phyloP scores from a whole-genome alignment of 345 rosid genomes.

The Eucalyptus marginata region DNA sequence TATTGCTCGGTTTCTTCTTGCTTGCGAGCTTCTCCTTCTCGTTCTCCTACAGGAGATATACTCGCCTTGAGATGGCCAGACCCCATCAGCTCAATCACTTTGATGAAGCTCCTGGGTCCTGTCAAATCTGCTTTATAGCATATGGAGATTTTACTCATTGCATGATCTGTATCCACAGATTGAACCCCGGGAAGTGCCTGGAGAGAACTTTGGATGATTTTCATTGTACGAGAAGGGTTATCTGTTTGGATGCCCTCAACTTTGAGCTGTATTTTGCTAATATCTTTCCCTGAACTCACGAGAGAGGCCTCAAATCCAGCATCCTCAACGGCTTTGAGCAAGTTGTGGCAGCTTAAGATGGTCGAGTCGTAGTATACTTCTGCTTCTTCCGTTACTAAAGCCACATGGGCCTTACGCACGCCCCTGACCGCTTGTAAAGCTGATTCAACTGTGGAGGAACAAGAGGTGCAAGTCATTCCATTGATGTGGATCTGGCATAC shows the following conservation, averaged over 20 bases:
- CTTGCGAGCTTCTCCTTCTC: slow-evolving; percentile 43
- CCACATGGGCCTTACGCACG: slow-evolving; percentile 60
- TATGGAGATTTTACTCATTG: slow-evolving; percentile 1
- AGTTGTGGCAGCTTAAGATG: slow-evolving; percentile 10
- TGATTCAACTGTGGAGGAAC: slow-evolving; percentile 64
- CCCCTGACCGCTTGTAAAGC: slow-evolving; percentile 48
- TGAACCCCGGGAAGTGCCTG: slow-evolving; percentile 72
- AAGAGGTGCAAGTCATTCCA: slow-evolving; percentile 86
- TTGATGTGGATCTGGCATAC: slow-evolving; percentile 53
- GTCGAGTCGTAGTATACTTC: slow-evolving; percentile 54
- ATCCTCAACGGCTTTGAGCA: slow-evolving; percentile 37
- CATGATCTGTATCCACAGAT: slow-evolving; percentile 12
- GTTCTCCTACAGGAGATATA: slow-evolving; percentile 44
- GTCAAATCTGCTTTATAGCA: slow-evolving; percentile 54
- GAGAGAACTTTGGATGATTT: slow-evolving; percentile 37
- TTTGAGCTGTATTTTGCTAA: slow-evolving; percentile 53
- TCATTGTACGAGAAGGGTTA: slow-evolving; percentile 11
- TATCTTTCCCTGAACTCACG: slow-evolving; percentile 53
- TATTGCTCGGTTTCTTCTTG: slow-evolving; percentile 50
- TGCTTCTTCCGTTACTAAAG: slow-evolving; percentile 83
- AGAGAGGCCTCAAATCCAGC: slow-evolving; percentile 65
- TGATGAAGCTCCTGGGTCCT: slow-evolving; percentile 65
- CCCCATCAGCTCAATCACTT: slow-evolving; percentile 59
- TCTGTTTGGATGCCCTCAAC: slow-evolving; percentile 52
- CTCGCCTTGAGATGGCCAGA: slow-evolving; percentile 45